Percentiles rank a stretch among this genome's conserved stretches.
These are phyloP conservation scores for Pterula multifida DNA, from an alignment of 1,284 basidiomycete genomes.

Conservation along the genomic window DNA sequence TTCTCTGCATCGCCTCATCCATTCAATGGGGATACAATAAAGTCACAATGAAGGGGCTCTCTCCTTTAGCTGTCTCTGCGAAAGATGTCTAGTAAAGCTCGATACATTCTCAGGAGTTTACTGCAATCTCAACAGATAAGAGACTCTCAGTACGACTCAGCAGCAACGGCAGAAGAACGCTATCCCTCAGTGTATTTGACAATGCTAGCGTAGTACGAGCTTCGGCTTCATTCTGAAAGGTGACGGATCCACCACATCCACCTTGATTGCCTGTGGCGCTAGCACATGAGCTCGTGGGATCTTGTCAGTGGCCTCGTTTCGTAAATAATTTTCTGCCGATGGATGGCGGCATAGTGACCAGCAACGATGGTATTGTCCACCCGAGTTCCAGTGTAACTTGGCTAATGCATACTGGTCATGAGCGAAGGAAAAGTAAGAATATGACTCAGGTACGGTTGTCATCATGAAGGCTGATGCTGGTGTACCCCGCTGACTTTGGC, in stretches of 20 bases:
- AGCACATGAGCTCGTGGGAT: too few relatives aligned
- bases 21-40: neutral
- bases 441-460: neutral
- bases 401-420: too few relatives aligned
- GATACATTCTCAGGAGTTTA: neutral
- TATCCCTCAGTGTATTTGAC: neutral
- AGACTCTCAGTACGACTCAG: too few relatives aligned
- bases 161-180: neutral
- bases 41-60: neutral
- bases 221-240: neutral
- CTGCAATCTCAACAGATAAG: too few relatives aligned
- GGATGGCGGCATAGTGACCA: neutral
- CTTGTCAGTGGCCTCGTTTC: too few relatives aligned
- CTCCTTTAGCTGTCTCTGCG: neutral
- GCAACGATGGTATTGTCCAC: neutral
- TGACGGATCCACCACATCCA: neutral
- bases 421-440: neutral
- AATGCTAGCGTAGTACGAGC: neutral
- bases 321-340: too few relatives aligned
- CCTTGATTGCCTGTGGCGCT: neutral
- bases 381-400: neutral
- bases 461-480: neutral
- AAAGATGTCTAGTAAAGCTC: neutral
- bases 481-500: neutral
- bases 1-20: too few relatives aligned